Conservation (phyloP, 768 basidiomycete species). For the Kwoniella heveanensis region DNA sequence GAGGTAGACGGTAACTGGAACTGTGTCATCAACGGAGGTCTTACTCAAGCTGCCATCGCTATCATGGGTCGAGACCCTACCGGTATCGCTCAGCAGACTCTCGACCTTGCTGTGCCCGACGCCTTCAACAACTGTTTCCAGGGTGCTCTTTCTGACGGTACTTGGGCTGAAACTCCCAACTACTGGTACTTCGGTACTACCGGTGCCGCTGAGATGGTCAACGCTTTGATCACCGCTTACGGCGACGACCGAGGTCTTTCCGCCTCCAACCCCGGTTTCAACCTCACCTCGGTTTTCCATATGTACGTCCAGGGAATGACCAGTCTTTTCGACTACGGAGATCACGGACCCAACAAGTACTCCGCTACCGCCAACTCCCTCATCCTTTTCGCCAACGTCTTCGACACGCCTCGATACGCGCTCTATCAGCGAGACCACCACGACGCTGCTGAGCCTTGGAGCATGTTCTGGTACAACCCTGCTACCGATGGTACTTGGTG, state of each 20-base stretch:
- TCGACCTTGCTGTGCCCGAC: conserved; percentile 70
- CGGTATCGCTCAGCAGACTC: conserved; percentile 68
- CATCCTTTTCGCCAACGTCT: conserved; percentile 73
- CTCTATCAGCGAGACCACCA: conserved; percentile 88
- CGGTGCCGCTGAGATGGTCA: conserved; percentile 82
- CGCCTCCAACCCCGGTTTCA: conserved; percentile 69
- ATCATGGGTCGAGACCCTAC: conserved; percentile 75
- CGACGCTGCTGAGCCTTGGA: conserved; percentile 76
- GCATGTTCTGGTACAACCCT: conserved; percentile 91
- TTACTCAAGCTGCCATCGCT: conserved; percentile 85
- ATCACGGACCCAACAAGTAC: conserved; percentile 92
- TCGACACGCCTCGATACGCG: conserved; percentile 70
- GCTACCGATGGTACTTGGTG: conserved; percentile 83
- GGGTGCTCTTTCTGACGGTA: conserved; percentile 67
- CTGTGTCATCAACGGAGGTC: conserved; percentile 84
- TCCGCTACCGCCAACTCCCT: conserved; percentile 88
- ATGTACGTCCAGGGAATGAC: conserved; percentile 84
- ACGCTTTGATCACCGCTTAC: conserved; percentile 78
- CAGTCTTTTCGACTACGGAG: conserved; percentile 62
- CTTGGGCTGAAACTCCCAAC: conserved; percentile 91
- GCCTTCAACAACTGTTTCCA: conserved; percentile 74
- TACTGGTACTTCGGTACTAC: conserved; percentile 77
- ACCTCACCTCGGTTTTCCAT: conserved; percentile 78
- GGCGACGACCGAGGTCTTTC: conserved; percentile 79
- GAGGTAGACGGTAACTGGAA: conserved; percentile 88